Base-by-base conservation (phyloP, 768 basidiomycete species). In the Mycena rosella region DNA sequence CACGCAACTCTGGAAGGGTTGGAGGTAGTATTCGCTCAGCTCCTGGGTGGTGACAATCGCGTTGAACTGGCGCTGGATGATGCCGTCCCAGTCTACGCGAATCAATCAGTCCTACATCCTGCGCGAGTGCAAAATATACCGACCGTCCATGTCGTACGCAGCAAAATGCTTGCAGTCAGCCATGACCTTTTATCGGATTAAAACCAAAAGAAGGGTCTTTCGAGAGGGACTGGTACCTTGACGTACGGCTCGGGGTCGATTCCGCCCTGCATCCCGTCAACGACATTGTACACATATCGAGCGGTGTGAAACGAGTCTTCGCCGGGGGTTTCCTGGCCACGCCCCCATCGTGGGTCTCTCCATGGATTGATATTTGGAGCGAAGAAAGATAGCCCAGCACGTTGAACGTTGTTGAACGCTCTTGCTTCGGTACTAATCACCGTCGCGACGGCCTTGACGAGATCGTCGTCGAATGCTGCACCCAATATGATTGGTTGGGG, bases 91-190 rank as follows among this genome's bases (percentile, higher is more conserved):
- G 63, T 85, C n/a, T n/a, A n/a, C n/a, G n/a, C n/a, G n/a, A n/a
- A n/a, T n/a, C n/a, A n/a, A n/a, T n/a, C n/a, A n/a, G n/a, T n/a
- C n/a, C n/a, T n/a, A n/a, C n/a, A n/a, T n/a, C n/a, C n/a, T n/a
- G n/a, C n/a, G n/a, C n/a, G n/a, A n/a, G n/a, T n/a, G n/a, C n/a
- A n/a, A n/a, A n/a, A n/a, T n/a, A n/a, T n/a, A n/a, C n/a, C n/a
- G n/a, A n/a, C n/a, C 77, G 62, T 89, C 88, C 44, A 89, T 67
- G 67, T 89, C 88, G 72, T 89, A 88, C 0, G 83, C 88, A 1
- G 87, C 86, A 69, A 82, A 88, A 74, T 89, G 88, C 75, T 89
- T 89, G 81, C 87, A 88, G 67, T 85, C 85, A 3, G 87, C 85
- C 17, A 83, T 79, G 66, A 88, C 78, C 45, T 44, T 44, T 44